phyloP scores from a whole-genome alignment of 2,329 filamentous ascomycete genomes.

The Trichoderma atroviride region DNA sequence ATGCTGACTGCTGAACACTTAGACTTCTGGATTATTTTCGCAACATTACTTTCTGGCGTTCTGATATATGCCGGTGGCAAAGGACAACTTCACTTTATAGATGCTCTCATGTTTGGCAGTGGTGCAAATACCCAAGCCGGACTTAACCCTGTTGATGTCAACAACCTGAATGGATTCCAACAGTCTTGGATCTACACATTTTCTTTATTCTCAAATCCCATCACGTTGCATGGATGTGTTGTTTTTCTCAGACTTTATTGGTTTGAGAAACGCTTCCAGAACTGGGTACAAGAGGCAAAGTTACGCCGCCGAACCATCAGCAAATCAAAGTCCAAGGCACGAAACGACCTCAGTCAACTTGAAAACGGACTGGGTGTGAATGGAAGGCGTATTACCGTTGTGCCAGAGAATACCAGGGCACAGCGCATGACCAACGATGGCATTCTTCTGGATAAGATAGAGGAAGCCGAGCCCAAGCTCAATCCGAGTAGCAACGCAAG shows the following conservation, averaged over 20 bases:
- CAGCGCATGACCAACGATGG: conserved; percentile 65
- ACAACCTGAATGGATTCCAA: conserved; percentile 69
- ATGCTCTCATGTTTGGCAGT: conserved; percentile 85
- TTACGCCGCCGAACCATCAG: conserved; percentile 65
- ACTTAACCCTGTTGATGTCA: conserved; percentile 77
- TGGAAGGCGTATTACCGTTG: conserved; percentile 66
- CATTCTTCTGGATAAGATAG: conserved; percentile 51
- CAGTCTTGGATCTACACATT: conserved; percentile 73
- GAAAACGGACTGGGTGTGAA: conserved; percentile 71
- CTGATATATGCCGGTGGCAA: conserved; percentile 66
- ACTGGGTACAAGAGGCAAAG: conserved; percentile 74
- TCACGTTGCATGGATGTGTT: conserved; percentile 80
- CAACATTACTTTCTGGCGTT: conserved; percentile 74
- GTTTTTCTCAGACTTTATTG: conserved; percentile 94
- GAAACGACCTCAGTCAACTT: conserved; percentile 48
- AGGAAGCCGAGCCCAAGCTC: conserved; percentile 37
- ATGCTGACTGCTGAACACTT: conserved; percentile 30
- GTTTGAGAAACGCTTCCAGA: conserved; percentile 96
- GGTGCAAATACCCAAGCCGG: conserved; percentile 91
- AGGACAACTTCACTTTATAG: conserved; percentile 72
- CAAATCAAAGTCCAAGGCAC: conserved; percentile 59
- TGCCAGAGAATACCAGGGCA: conserved; percentile 58
- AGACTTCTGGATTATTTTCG: conserved; percentile 81
- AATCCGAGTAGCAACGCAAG: conserved; percentile 43
- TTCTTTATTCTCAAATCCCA: conserved; percentile 76